Percentiles rank a stretch among this genome's conserved stretches.
These are phyloP conservation scores for Lodderomyces pseudojiufengensis DNA, from an alignment of 1,139 yeast genomes.

Conservation along the genomic window DNA sequence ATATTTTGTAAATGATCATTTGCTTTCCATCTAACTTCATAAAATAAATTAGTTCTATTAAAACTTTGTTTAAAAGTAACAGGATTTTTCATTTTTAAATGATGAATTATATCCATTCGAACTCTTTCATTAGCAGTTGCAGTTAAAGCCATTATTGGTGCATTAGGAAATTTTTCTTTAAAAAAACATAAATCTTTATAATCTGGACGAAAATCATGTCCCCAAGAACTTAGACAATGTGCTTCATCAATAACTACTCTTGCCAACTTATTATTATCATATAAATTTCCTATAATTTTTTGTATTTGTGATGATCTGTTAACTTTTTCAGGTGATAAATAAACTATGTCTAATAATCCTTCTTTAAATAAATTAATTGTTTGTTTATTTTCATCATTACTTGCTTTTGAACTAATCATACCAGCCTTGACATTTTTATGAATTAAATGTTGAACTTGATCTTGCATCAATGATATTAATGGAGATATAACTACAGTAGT, in stretches of 20 bases:
- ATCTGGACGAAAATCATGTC: constrained; percentile 97
- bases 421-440: constrained; percentile 72
- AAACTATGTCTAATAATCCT: constrained; percentile 73
- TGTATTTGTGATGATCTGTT: constrained; percentile 72
- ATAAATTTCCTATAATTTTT: constrained; percentile 55
- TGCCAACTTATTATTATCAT: constrained; percentile 59
- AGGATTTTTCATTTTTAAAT: constrained; percentile 55
- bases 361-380: constrained; percentile 60
- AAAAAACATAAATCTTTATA: constrained; percentile 78
- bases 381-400: constrained; percentile 58
- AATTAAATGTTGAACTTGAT: constrained; percentile 82
- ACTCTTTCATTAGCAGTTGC: constrained; percentile 97
- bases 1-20: constrained; percentile 60
- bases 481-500: constrained; percentile 94
- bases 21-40: constrained; percentile 68
- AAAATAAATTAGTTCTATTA: constrained; percentile 80
- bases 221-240: constrained; percentile 99
- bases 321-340: constrained; percentile 94
- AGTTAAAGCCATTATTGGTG: constrained; percentile 94
- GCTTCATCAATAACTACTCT: constrained; percentile 96
- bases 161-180: constrained; percentile 66
- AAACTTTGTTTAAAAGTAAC: constrained; percentile 72
- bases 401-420: constrained; percentile 79
- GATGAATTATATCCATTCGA: constrained; percentile 77
- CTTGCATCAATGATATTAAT: constrained; percentile 93